Evolutionary conservation across 2,329 filamentous ascomycete genomes (phyloP).

Genomic region (Xenoacremonium recifei): DNA sequence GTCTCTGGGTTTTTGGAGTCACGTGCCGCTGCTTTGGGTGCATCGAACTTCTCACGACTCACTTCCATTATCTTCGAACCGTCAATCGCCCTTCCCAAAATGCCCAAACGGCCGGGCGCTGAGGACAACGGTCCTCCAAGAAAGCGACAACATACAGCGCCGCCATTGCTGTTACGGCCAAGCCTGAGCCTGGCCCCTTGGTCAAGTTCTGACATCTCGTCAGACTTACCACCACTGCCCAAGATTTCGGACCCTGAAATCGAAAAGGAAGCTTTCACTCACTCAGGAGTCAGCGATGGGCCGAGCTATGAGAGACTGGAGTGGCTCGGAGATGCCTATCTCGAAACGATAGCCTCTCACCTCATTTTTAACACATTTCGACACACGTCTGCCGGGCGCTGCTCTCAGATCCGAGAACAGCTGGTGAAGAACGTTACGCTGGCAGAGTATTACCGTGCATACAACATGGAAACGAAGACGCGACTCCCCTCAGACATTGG

Average conservation of each 20-base stretch:
- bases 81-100: too few relatives aligned
- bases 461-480: constrained; percentile 67
- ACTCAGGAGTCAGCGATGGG: constrained; percentile 46
- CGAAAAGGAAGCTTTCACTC: constrained; percentile 65
- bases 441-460: constrained; percentile 64
- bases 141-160: too few relatives aligned
- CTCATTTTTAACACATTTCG: constrained; percentile 74
- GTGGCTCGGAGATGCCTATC: constrained; percentile 83
- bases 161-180: too few relatives aligned
- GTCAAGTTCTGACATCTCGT: constrained; percentile 48
- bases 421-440: constrained; percentile 81
- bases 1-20: too few relatives aligned
- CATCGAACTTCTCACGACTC: too few relatives aligned
- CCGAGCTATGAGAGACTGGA: constrained; percentile 77
- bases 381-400: constrained; percentile 62
- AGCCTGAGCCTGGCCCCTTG: too few relatives aligned
- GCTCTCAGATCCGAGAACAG: constrained; percentile 73
- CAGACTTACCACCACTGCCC: constrained; percentile 57
- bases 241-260: constrained; percentile 57
- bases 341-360: constrained; percentile 73
- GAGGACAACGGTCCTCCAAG: too few relatives aligned
- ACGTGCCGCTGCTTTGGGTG: too few relatives aligned
- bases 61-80: too few relatives aligned
- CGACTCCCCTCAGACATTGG: constrained; percentile 49
- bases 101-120: too few relatives aligned